These are phyloP conservation scores for Pterocarpus santalinus DNA, from an alignment of 306 rosid genomes.

Conservation along the genomic window DNA sequence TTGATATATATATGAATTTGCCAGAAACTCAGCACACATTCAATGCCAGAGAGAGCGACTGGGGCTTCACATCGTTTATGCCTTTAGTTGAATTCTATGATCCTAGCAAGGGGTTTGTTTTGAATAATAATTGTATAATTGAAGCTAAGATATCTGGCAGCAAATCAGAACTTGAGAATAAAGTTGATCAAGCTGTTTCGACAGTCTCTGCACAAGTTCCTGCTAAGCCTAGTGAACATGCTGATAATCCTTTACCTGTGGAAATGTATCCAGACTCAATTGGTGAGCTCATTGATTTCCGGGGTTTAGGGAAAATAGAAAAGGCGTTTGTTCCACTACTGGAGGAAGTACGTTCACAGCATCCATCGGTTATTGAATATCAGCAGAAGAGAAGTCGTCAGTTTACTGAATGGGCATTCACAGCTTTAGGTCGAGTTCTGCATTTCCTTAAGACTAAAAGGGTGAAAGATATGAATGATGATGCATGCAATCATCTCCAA, in stretches of 20 bases:
- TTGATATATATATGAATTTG: conserved; percentile 37
- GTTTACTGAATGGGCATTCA: conserved; percentile 41
- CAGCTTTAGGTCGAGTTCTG: conserved; percentile 43
- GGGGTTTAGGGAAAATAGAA: neutral
- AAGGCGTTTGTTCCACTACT: conserved; percentile 34
- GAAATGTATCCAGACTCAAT: neutral
- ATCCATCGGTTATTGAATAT: conserved; percentile 18
- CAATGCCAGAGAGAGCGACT: conserved; percentile 54
- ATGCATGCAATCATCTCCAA: conserved; percentile 28
- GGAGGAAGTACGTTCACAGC: conserved; percentile 3
- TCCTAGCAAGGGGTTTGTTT: conserved; percentile 61
- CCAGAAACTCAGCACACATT: conserved; percentile 62
- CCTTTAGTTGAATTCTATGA: conserved; percentile 64
- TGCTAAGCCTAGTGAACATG: neutral
- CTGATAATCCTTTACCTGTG: neutral
- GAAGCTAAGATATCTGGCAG: conserved; percentile 64
- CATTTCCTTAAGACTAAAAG: conserved; percentile 41
- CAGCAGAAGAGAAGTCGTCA: conserved; percentile 3
- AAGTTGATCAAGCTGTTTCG: neutral
- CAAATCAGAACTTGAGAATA: neutral
- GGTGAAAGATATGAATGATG: conserved; percentile 33
- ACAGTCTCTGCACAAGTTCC: neutral
- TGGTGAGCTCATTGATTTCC: conserved; percentile 10
- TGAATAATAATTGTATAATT: conserved; percentile 62
- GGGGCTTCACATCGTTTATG: conserved; percentile 75